Evolutionary conservation across 371 early-diverging fungal species (phyloP), one percentile per base, ranked within the genome.

Genomic region (Mucor sp.): DNA sequence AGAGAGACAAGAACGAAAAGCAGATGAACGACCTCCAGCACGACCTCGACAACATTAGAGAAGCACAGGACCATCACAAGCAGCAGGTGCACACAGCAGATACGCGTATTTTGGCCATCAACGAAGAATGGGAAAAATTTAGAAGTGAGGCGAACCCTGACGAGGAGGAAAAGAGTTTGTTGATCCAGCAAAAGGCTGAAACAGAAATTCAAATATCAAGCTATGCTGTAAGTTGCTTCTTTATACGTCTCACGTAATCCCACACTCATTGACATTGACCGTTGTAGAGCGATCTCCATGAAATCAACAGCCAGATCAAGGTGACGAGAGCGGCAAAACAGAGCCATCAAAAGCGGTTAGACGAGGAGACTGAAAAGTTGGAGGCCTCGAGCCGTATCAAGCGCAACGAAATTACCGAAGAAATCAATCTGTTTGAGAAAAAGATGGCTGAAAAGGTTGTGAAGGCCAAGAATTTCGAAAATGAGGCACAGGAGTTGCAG

Each of bases 401-500:
- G 19, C 65, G 69, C 2, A 50, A 65, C 28, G 63, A 62, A 43
- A 68, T 72, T 12, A 1, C 41, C 1, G 69, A 65, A 0, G 83
- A 87, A 30, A 84, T 85, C 8, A 79, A 85, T 37, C 50, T 37
- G 14, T 60, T 79, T 6, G 69, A 75, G 63, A 63, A 59, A 25
- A 55, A 62, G 2, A 56, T 70, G 33, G 35, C 62, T 14, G 39
- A 58, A 11, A 60, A 50, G 27, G 21, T 12, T 2, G 19, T 6
- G 0, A 64, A 67, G 28, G 55, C 25, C 0, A 57, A 71, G 2
- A 37, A 53, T 4, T 55, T 63, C 6, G 25, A 37, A 32, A 70
- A 57, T 23, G 62, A 77, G 48, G 68, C 68, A 8, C 32, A 65
- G 3, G 71, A 83, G 6, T 33, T 70, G 6, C 75, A 78, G 7